Evolutionary conservation across 2,329 filamentous ascomycete genomes (phyloP).

Genomic region (Fusarium temperatum): DNA sequence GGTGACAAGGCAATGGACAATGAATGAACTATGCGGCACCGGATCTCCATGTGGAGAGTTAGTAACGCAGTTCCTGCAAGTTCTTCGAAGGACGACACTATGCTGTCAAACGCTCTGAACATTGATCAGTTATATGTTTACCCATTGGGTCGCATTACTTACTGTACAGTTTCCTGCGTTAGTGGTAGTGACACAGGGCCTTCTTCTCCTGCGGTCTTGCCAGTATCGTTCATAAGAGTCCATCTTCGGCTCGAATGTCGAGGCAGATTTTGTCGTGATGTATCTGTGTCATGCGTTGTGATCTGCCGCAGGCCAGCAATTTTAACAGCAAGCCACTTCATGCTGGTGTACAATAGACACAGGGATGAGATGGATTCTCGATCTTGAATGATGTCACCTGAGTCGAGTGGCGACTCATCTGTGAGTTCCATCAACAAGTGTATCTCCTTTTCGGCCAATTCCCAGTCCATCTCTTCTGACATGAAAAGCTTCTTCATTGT

Average conservation of each 20-base stretch:
- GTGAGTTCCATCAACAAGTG: conserved; percentile 65
- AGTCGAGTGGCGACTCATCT: conserved; percentile 70
- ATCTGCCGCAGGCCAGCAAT: conserved; percentile 84
- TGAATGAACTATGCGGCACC: conserved; percentile 85
- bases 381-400: conserved; percentile 88
- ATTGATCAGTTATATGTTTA: conserved; percentile 36
- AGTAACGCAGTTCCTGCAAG: conserved; percentile 82
- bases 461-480: conserved; percentile 56
- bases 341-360: conserved; percentile 92
- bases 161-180: conserved; percentile 84
- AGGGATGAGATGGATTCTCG: conserved; percentile 85
- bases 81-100: conserved; percentile 82
- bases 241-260: conserved; percentile 76
- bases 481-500: conserved; percentile 74
- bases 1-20: conserved; percentile 71
- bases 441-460: conserved; percentile 71
- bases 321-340: conserved; percentile 95
- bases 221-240: conserved; percentile 78
- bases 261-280: conserved; percentile 62
- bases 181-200: conserved; percentile 84
- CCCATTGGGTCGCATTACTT: conserved; percentile 50
- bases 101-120: conserved; percentile 81
- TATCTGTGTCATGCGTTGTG: conserved; percentile 75
- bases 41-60: conserved; percentile 88
- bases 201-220: conserved; percentile 66